A percentile compares a stretch with the other conserved stretches of the same genome.
Evolutionary conservation across 1,139 yeast genomes (phyloP).

Genomic region (Candida albicans): DNA sequence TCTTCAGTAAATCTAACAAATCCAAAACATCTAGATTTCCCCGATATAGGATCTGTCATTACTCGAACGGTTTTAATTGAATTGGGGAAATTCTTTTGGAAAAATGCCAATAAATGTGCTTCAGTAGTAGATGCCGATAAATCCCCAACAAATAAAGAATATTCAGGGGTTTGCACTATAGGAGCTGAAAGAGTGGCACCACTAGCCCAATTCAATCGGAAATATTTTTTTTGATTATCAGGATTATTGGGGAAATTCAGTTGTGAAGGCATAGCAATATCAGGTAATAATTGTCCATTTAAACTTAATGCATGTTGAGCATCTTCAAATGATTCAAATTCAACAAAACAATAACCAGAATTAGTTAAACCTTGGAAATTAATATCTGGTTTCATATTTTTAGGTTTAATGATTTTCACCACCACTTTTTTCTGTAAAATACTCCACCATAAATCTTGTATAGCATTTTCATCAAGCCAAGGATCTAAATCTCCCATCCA

Average conservation of each 20-base stretch:
- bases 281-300: conserved; percentile 66
- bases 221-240: conserved; percentile 57
- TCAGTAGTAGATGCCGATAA: conserved; percentile 72
- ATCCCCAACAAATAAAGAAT: conserved; percentile 76
- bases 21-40: conserved; percentile 74
- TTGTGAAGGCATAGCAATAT: conserved; percentile 50
- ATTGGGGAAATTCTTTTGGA: conserved; percentile 59
- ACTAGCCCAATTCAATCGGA: conserved; percentile 74
- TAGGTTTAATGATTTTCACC: conserved; percentile 57
- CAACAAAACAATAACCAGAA: conserved; percentile 75
- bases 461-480: conserved; percentile 63
- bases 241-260: conserved; percentile 44
- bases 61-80: conserved; percentile 69
- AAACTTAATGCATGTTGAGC: conserved; percentile 65
- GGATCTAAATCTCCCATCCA: conserved; percentile 87
- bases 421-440: conserved; percentile 40
- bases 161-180: conserved; percentile 53
- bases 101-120: conserved; percentile 64
- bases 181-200: conserved; percentile 61
- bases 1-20: conserved; percentile 69
- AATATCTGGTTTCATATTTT: conserved; percentile 24
- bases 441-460: conserved; percentile 61
- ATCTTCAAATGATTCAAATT: conserved; percentile 60
- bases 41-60: conserved; percentile 74
- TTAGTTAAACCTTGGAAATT: conserved; percentile 41